Evolutionary conservation across 495 filamentous ascomycete genomes (phyloP), one percentile per base, ranked within the genome.

Genomic region (Aspergillus sparsus): DNA sequence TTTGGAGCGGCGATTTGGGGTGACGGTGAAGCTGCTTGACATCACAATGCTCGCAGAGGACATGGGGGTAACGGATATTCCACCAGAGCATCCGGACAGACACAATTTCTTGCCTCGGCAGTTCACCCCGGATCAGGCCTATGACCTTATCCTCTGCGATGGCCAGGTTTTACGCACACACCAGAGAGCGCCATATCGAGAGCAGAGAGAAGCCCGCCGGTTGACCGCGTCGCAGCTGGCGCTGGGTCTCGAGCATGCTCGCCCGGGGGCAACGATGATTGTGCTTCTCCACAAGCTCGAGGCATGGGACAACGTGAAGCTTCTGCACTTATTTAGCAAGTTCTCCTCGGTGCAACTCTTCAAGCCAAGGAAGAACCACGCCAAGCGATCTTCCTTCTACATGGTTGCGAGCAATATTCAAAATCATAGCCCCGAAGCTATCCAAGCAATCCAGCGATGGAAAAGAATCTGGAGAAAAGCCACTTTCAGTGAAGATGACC

Each of bases 131-230:
- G 57, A 66, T 0, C 46, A 74, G 11, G 9, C 36, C 0, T 87
- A 84, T 62, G 75, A 86, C 55, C 73, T 87, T 2, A 71, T 82
- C 11, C 66, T 88, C 41, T 86, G 82, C 66, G 83, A 87, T 60
- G 83, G 83, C 1, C 78, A 85, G 37, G 80, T 83, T 2, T 69
- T 84, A 12, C 66, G 83, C 13, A 77, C 65, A 0, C 83, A 86
- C 21, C 27, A 64, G 41, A 65, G 79, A 16, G 69, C 73, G 27
- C 49, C 60, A 33, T 78, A 82, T 64, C 67, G 77, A n/a, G 70
- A 80, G 57, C 27, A 11, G 0, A 55, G 63, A 16, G 82, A 87
- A 68, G 70, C 71, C 0, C 47, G 42, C 9, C 69, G 83, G 37
- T 66, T 85, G 31, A 58, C 55, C 0, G 42, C 67, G 6, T 63